Percentiles rank a stretch among this genome's conserved stretches.
phyloP scores from a whole-genome alignment of 208 protist species.

The Leishmania amazonensis region DNA sequence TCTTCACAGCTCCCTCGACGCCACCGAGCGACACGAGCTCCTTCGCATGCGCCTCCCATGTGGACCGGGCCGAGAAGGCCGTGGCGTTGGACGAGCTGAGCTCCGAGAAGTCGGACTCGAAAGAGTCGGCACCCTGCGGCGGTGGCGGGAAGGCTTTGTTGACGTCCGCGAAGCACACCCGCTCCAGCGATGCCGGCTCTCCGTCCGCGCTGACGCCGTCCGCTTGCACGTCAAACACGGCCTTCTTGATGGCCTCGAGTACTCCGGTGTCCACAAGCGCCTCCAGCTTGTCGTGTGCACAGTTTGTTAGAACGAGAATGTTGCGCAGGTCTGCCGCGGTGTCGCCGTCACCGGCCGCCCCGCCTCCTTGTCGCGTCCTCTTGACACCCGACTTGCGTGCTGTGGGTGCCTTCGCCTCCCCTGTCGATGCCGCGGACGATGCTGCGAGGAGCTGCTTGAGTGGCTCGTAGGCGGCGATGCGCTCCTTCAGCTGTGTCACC shows the following conservation, averaged over 20 bases:
- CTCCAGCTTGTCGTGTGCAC: constrained; percentile 64
- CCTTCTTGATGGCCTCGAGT: constrained; percentile 60
- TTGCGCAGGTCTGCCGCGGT: constrained; percentile 63
- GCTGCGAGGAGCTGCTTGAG: constrained; percentile 50
- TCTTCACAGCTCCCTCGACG: constrained; percentile 60
- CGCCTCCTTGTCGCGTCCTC: constrained; percentile 19
- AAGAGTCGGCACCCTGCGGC: constrained; percentile 67
- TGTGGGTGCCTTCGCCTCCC: constrained; percentile 3
- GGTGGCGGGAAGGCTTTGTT: constrained; percentile 67
- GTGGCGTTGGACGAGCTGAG: constrained; percentile 47
- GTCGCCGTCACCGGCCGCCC: not conserved
- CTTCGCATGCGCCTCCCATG: constrained; percentile 73
- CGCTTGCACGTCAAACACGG: constrained; percentile 45
- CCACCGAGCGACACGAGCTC: constrained; percentile 69
- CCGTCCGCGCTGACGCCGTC: not conserved
- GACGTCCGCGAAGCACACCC: constrained; percentile 88
- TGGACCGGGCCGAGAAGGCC: constrained; percentile 53
- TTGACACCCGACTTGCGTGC: constrained; percentile 30
- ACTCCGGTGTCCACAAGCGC: constrained; percentile 82
- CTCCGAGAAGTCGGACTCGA: constrained; percentile 85
- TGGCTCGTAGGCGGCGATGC: constrained; percentile 72
- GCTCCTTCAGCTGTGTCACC: constrained; percentile 75
- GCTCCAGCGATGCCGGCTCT: constrained; percentile 44
- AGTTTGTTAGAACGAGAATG: constrained; percentile 78
- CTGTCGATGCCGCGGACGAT: constrained; percentile 1